These are phyloP conservation scores for Fusarium dimerum DNA, from an alignment of 2,329 filamentous ascomycete species.

Conservation along the genomic window DNA sequence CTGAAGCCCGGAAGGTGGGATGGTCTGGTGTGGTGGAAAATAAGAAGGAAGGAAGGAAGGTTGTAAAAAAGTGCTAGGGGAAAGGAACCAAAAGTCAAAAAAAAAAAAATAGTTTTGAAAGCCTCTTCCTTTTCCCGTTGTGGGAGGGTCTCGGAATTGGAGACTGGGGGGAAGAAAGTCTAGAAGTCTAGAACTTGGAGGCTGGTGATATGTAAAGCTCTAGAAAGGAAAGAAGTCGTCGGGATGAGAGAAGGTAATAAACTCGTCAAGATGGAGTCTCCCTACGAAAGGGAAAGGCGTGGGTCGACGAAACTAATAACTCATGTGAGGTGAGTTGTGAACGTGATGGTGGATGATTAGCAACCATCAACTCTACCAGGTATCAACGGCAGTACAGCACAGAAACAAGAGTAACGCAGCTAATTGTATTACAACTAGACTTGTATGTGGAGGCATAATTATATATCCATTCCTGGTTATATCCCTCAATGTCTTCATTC, in stretches of 20 bases:
- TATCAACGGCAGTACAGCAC: too few species aligned
- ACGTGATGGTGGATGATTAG: not conserved
- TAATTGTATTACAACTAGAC: too few species aligned
- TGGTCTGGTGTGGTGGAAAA: not conserved
- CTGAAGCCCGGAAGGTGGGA: conserved; percentile 1
- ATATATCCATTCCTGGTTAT: too few species aligned
- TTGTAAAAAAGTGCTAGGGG: not conserved
- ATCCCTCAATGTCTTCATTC: too few species aligned
- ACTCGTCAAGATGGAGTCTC: not conserved
- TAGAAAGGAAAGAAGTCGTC: not conserved
- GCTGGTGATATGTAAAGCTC: too few species aligned
- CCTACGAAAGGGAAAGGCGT: not conserved
- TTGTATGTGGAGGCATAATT: too few species aligned
- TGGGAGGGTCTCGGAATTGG: too few species aligned
- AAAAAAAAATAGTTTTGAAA: too few species aligned
- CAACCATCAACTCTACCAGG: not conserved
- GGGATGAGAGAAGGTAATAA: not conserved
- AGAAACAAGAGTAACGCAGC: too few species aligned
- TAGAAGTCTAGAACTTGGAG: too few species aligned
- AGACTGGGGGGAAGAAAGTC: too few species aligned
- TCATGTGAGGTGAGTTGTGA: not conserved
- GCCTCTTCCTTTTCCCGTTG: too few species aligned
- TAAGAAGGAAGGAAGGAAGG: not conserved
- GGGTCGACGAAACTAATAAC: not conserved
- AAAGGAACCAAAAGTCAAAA: not conserved